A percentile compares a stretch with the other conserved stretches of the same genome.
These are phyloP conservation scores for Diphasiastrum complanatum DNA, from an alignment of 83 land plant genomes.

Conservation along the genomic window DNA sequence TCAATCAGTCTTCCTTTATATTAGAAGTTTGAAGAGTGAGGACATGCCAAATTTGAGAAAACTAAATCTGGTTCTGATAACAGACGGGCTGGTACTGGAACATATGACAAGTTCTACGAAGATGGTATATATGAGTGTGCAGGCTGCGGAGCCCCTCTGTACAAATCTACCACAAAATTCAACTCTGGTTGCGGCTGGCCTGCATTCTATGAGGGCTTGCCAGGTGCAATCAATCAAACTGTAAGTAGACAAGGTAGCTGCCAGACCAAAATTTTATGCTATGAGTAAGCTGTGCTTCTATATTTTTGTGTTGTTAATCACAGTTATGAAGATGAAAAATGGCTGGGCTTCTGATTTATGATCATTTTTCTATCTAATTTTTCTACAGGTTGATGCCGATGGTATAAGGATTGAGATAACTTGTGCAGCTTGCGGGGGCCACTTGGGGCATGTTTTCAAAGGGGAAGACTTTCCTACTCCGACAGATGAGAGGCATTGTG, in stretches of 20 bases:
- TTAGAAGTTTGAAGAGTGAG: too few species aligned
- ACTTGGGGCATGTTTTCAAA: conserved; percentile 96
- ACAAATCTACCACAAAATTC: conserved; percentile 10
- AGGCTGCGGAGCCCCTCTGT: conserved; percentile 14
- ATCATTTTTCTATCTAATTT: too few species aligned
- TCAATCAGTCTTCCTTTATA: too few species aligned
- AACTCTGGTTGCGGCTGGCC: conserved; percentile 17
- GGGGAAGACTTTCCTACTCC: conserved; percentile 91
- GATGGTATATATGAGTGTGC: conserved; percentile 14
- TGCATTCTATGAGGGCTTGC: conserved; percentile 11
- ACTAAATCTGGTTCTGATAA: too few species aligned
- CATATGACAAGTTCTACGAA: conserved; percentile 6
- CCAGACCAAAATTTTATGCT: too few species aligned
- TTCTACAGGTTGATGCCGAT: conserved; percentile 92
- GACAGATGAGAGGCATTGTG: conserved; percentile 95
- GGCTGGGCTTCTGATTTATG: too few species aligned
- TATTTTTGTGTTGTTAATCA: too few species aligned
- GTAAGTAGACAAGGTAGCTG: too few species aligned
- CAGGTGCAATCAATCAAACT: conserved; percentile 10
- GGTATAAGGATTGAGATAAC: conserved; percentile 87
- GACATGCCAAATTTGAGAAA: too few species aligned
- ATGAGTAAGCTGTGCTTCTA: too few species aligned
- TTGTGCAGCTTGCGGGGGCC: conserved; percentile 98
- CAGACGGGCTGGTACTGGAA: conserved; percentile 8
- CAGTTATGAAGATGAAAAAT: too few species aligned